Evolutionary conservation across 2,329 filamentous ascomycete species (phyloP).

Genomic region (Monosporascus sp.): DNA sequence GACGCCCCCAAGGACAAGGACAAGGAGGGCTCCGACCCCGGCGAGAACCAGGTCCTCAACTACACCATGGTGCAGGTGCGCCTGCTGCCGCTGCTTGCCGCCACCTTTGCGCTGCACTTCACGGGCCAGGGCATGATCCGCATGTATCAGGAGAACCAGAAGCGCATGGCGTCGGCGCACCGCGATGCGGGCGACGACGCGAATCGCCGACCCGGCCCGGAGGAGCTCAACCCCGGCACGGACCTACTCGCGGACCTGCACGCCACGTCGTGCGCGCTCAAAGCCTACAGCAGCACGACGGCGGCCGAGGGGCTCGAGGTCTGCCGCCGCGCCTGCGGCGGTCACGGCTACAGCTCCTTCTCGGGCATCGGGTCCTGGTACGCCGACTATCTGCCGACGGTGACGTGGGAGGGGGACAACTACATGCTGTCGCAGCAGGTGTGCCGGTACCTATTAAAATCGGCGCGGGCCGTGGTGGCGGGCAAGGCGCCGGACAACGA

Average conservation of each 20-base stretch:
- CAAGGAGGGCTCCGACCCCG: conserved; percentile 41
- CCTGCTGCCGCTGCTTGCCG: conserved; percentile 64
- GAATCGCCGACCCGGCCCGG: conserved; percentile 57
- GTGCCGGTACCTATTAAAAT: conserved; percentile 70
- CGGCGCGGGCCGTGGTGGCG: conserved; percentile 63
- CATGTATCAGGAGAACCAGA: conserved; percentile 68
- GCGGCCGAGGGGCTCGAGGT: conserved; percentile 71
- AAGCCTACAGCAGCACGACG: conserved; percentile 65
- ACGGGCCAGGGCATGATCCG: conserved; percentile 72
- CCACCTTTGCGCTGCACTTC: conserved; percentile 74
- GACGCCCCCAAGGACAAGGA: conserved; percentile 44
- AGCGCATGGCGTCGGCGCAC: conserved; percentile 48
- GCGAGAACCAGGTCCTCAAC: conserved; percentile 71
- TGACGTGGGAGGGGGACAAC: conserved; percentile 74
- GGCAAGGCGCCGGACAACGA: conserved; percentile 59
- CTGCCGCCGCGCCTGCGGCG: conserved; percentile 70
- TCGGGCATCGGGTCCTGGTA: conserved; percentile 73
- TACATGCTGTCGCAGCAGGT: conserved; percentile 81
- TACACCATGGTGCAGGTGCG: conserved; percentile 78
- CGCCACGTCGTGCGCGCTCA: conserved; percentile 70
- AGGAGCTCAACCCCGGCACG: conserved; percentile 60
- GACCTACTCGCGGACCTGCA: conserved; percentile 70
- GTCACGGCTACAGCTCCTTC: conserved; percentile 71
- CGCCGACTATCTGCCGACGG: conserved; percentile 65
- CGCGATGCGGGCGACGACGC: conserved; percentile 33